Evolutionary conservation across 441 rosid species (phyloP).

Genomic region (Populus hybrid): DNA sequence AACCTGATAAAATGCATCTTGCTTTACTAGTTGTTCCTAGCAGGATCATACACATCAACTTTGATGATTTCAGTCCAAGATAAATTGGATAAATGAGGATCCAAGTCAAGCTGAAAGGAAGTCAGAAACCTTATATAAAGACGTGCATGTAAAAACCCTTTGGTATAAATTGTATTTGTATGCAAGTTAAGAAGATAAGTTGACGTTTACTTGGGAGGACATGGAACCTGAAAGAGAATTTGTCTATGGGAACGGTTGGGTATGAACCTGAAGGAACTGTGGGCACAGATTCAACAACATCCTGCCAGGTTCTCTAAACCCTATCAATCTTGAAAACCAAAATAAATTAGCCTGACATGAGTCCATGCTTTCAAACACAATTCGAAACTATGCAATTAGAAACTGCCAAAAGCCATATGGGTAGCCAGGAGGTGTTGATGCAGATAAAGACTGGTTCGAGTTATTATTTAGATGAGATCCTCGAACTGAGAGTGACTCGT

Average conservation of each 20-base stretch:
- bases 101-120: neutral
- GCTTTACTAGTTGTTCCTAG: no score
- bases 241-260: neutral
- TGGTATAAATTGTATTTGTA: neutral
- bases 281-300: neutral
- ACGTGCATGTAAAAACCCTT: neutral
- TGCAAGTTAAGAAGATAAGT: no score
- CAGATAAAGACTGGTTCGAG: neutral
- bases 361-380: no score
- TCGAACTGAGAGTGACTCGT: neutral
- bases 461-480: neutral
- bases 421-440: neutral
- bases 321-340: neutral
- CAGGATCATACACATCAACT: no score
- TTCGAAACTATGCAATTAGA: neutral
- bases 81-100: no score
- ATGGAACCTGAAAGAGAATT: neutral
- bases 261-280: neutral
- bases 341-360: neutral
- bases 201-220: neutral
- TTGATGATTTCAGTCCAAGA: no score
- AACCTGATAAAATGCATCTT: neutral
- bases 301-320: neutral
- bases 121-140: neutral
- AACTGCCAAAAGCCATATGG: neutral